A percentile compares a stretch with the other conserved stretches of the same genome.
Evolutionary conservation across 108 stramenopile genomes (phyloP).

Genomic region (Skeletonema tropicum): DNA sequence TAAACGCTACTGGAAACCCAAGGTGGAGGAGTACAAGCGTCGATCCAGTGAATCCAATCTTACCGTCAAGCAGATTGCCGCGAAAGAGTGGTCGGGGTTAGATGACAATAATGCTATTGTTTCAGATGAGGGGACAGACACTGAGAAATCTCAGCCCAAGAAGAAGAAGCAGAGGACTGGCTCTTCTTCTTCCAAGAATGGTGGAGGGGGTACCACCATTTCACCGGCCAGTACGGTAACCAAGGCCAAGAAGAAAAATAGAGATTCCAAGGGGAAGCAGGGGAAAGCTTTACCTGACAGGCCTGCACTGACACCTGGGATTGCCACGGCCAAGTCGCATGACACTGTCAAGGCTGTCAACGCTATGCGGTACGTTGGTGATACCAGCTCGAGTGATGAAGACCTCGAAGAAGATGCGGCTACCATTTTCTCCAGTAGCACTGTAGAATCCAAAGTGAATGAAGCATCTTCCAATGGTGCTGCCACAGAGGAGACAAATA

Average conservation of each 20-base stretch:
- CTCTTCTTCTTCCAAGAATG: neutral
- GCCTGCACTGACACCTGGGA: neutral
- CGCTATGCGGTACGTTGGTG: neutral
- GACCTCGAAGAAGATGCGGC: slow-evolving; percentile 4
- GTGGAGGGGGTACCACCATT: neutral
- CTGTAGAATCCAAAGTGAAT: neutral
- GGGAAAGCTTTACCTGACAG: neutral
- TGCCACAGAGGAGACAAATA: neutral
- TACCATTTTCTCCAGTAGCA: slow-evolving; percentile 4
- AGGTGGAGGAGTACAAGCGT: slow-evolving; percentile 40
- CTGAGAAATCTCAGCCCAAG: slow-evolving; percentile 6
- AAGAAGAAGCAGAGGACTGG: neutral
- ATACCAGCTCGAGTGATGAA: neutral
- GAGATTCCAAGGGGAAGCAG: neutral
- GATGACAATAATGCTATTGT: slow-evolving; percentile 10
- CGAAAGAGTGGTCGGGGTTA: neutral
- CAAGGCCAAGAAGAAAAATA: slow-evolving; percentile 14
- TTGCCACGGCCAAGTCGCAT: neutral
- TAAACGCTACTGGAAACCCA: slow-evolving; percentile 60
- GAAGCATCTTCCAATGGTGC: neutral
- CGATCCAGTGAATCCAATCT: slow-evolving; percentile 4
- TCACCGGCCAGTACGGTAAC: neutral
- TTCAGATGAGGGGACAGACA: slow-evolving; percentile 11
- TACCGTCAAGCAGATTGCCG: neutral
- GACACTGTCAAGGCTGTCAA: neutral